Evolutionary conservation across 345 rosid species (phyloP).

Genomic region (Gossypium ekmanianum): DNA sequence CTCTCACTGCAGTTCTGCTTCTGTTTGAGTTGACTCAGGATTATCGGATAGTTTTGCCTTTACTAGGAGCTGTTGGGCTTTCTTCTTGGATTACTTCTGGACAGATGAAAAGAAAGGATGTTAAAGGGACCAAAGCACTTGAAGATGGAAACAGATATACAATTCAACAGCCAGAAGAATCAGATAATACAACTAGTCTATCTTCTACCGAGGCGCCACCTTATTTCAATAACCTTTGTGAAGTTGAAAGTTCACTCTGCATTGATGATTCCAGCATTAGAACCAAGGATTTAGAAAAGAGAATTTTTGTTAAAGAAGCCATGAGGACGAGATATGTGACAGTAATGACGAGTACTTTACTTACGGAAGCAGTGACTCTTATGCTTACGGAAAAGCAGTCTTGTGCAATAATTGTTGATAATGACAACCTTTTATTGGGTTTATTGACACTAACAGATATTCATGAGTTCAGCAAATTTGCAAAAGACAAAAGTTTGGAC

Average conservation of each 20-base stretch:
- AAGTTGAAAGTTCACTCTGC: constrained; percentile 88
- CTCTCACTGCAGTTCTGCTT: constrained; percentile 84
- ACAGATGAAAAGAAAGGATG: constrained; percentile 54
- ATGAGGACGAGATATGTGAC: constrained; percentile 83
- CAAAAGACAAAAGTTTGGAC: constrained; percentile 33
- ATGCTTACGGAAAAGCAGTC: constrained; percentile 91
- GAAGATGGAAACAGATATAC: constrained; percentile 29
- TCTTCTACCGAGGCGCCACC: constrained; percentile 27
- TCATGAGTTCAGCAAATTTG: constrained; percentile 48
- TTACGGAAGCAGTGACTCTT: constrained; percentile 67
- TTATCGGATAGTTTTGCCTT: constrained; percentile 82
- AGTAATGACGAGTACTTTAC: constrained; percentile 57
- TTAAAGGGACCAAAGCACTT: constrained; percentile 35
- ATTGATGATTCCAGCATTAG: constrained; percentile 41
- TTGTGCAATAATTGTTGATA: constrained; percentile 71
- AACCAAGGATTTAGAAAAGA: constrained; percentile 41
- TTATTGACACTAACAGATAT: constrained; percentile 64
- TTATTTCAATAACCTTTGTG: constrained; percentile 57
- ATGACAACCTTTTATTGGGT: constrained; percentile 56
- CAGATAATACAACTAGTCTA: constrained; percentile 22
- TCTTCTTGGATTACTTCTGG: constrained; percentile 96
- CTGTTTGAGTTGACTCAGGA: constrained; percentile 93
- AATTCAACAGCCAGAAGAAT: constrained; percentile 27
- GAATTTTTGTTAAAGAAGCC: constrained; percentile 69
- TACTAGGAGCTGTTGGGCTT: constrained; percentile 85